Evolutionary conservation across 192 early-diverging fungal species (phyloP).

Genomic region (Linnemannia elongata): DNA sequence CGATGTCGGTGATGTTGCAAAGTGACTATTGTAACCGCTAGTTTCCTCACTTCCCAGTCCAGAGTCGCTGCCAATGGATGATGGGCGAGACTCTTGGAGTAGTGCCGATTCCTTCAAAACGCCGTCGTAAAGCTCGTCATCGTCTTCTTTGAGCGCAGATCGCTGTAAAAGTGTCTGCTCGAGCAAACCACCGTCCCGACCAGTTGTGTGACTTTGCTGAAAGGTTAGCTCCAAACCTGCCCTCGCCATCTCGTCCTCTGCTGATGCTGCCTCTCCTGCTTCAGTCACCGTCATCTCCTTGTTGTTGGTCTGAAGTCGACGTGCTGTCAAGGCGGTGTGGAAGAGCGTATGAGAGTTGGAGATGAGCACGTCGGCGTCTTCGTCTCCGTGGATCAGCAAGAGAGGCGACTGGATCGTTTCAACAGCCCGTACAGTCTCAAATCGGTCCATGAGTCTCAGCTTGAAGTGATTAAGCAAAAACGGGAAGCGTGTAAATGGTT

Average conservation of each 20-base stretch:
- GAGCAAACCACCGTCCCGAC: not conserved
- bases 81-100: not conserved
- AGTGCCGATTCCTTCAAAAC: not conserved
- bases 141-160: not conserved
- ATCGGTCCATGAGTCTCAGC: slow-evolving; percentile 42
- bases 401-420: slow-evolving; percentile 48
- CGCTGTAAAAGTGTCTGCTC: slow-evolving; percentile 5
- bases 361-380: slow-evolving; percentile 52
- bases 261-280: slow-evolving; percentile 36
- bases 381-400: slow-evolving; percentile 50
- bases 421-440: slow-evolving; percentile 45
- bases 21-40: slow-evolving; percentile 19
- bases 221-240: slow-evolving; percentile 43
- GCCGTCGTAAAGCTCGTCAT: not conserved
- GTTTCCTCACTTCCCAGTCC: slow-evolving; percentile 17
- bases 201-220: slow-evolving; percentile 31
- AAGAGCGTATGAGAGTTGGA: slow-evolving; percentile 52
- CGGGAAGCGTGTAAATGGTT: slow-evolving; percentile 46
- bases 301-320: slow-evolving; percentile 29
- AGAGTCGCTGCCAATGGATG: slow-evolving; percentile 18
- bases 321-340: slow-evolving; percentile 36
- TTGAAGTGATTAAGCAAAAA: slow-evolving; percentile 51
- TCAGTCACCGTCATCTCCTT: slow-evolving; percentile 43
- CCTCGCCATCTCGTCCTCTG: slow-evolving; percentile 40
- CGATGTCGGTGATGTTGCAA: slow-evolving; percentile 21